These are phyloP conservation scores for Corinectria fuckeliana DNA, from an alignment of 2,329 filamentous ascomycete genomes.

Conservation along the genomic window DNA sequence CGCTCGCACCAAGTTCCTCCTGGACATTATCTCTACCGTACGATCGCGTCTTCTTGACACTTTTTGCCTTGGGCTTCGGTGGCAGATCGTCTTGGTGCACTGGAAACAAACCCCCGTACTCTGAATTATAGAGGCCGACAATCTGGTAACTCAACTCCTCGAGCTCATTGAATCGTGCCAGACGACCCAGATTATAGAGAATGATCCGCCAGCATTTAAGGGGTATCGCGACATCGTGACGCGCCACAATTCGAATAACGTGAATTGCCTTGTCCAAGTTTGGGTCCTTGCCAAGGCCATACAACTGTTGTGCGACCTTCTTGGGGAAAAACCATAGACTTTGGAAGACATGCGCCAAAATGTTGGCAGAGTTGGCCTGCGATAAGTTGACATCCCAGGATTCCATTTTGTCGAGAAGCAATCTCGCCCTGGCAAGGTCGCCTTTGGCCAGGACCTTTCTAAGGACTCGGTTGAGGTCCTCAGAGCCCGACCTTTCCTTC, in stretches of 20 bases:
- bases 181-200: constrained; percentile 51
- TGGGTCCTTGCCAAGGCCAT: constrained; percentile 26
- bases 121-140: constrained; percentile 46
- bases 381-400: constrained; percentile 37
- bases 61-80: neutral
- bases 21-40: neutral
- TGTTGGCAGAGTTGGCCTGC: constrained; percentile 36
- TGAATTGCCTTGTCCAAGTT: constrained; percentile 42
- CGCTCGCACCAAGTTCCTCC: neutral
- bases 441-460: constrained; percentile 12
- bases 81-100: constrained; percentile 54
- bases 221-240: constrained; percentile 45
- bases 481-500: constrained; percentile 27
- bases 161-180: constrained; percentile 53
- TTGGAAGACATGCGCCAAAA: constrained; percentile 38
- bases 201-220: constrained; percentile 51
- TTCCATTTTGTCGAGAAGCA: constrained; percentile 44
- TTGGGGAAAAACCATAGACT: constrained; percentile 40
- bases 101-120: constrained; percentile 45
- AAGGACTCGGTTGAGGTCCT: constrained; percentile 35
- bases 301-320: constrained; percentile 13
- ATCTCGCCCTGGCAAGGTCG: constrained; percentile 32
- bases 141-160: constrained; percentile 53
- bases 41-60: neutral
- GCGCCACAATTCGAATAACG: constrained; percentile 37